A percentile compares a stretch with the other conserved stretches of the same genome.
Conservation (phyloP, 2,329 filamentous ascomycete genomes). For the Colletotrichum tofieldiae region DNA sequence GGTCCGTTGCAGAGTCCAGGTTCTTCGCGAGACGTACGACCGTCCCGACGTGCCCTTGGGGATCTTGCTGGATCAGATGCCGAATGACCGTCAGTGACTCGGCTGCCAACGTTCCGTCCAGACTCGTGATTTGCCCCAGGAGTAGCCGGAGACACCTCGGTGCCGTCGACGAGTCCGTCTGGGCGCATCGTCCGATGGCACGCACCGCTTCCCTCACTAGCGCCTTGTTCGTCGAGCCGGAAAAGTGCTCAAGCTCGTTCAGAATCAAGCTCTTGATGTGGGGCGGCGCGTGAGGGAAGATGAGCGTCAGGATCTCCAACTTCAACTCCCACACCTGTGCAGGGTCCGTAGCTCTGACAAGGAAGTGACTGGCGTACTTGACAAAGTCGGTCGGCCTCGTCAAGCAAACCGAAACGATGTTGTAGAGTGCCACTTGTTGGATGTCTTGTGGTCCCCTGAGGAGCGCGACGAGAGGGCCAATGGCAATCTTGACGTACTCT, state of each 20-base stretch:
- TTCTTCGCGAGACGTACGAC: constrained; percentile 93
- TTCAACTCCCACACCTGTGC: constrained; percentile 92
- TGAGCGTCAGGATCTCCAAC: constrained; percentile 89
- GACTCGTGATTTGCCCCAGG: constrained; percentile 87
- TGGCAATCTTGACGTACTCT: constrained; percentile 80
- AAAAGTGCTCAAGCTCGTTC: constrained; percentile 95
- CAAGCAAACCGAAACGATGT: constrained; percentile 94
- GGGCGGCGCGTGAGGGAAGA: constrained; percentile 86
- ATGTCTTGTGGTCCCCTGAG: constrained; percentile 89
- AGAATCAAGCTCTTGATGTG: constrained; percentile 89
- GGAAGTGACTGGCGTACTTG: constrained; percentile 89
- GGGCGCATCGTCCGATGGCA: constrained; percentile 94
- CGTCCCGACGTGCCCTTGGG: constrained; percentile 84
- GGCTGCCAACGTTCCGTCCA: constrained; percentile 89
- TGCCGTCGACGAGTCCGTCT: constrained; percentile 79
- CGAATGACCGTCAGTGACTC: constrained; percentile 96
- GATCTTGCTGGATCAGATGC: constrained; percentile 94
- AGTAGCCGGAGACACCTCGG: constrained; percentile 86
- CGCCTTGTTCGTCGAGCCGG: constrained; percentile 76
- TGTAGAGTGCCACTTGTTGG: constrained; percentile 90
- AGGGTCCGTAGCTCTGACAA: constrained; percentile 85
- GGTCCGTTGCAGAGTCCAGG: constrained; percentile 88
- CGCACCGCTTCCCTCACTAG: constrained; percentile 91
- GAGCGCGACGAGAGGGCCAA: constrained; percentile 89
- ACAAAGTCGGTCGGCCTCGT: constrained; percentile 85